Evolutionary conservation across 1,284 basidiomycete genomes (phyloP).

Genomic region (Gymnopus androsaceus): DNA sequence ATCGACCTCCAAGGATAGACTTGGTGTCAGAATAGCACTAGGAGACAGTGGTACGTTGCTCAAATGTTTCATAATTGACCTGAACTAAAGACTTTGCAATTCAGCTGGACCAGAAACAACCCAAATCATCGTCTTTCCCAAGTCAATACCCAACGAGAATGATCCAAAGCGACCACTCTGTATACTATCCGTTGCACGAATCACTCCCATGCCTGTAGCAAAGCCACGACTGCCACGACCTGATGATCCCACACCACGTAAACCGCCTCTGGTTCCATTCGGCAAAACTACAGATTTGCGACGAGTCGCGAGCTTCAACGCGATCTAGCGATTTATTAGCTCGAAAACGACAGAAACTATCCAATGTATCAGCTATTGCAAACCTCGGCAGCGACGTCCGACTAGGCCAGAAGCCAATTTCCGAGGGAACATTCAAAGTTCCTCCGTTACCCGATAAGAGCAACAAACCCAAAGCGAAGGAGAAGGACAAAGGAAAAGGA

Average conservation of each 20-base stretch:
- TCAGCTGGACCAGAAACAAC: slow-evolving; percentile 65
- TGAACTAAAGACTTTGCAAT: not conserved
- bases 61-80: not conserved
- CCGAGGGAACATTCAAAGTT: slow-evolving; percentile 43
- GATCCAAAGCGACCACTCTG: slow-evolving; percentile 9
- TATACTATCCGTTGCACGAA: slow-evolving; percentile 56
- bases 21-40: slow-evolving; percentile 66
- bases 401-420: slow-evolving; percentile 23
- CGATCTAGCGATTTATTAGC: slow-evolving; percentile 26
- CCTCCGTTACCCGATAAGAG: slow-evolving; percentile 44
- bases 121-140: slow-evolving; percentile 69
- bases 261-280: slow-evolving; percentile 48
- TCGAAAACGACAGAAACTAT: slow-evolving; percentile 32
- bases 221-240: slow-evolving; percentile 57
- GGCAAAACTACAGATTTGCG: slow-evolving; percentile 28
- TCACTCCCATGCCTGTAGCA: slow-evolving; percentile 44
- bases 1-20: slow-evolving; percentile 29
- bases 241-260: slow-evolving; percentile 75
- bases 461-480: slow-evolving; percentile 31
- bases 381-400: slow-evolving; percentile 39
- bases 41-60: slow-evolving; percentile 61
- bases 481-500: slow-evolving; percentile 35
- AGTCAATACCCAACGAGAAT: slow-evolving; percentile 30
- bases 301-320: slow-evolving; percentile 29
- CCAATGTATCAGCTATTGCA: slow-evolving; percentile 15